Base-by-base conservation (phyloP, 2,329 filamentous ascomycete species). In the Beauveria bassiana region DNA sequence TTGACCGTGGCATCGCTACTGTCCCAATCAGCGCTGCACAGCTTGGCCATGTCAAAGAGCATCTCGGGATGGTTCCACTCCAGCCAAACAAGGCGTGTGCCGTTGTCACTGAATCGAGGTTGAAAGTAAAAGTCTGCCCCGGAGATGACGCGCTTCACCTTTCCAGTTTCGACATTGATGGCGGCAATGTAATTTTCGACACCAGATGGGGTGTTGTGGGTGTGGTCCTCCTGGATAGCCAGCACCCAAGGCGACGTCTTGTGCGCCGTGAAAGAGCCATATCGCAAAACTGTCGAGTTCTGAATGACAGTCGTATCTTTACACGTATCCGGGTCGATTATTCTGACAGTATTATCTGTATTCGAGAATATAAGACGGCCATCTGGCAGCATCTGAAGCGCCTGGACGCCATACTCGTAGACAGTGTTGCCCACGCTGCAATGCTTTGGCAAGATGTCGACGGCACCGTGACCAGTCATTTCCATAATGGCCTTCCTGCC, bases 351-450 rank as follows among this genome's bases (percentile, higher is more conserved):
- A 53, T 75, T 72, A 28, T 77, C 75, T 16, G 70, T 68, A 60
- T 81, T 76, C 12, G 76, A 75, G 64, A 83, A 81, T 45, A 83
- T 70, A 54, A 84, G 70, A 14, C 71, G 68, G 3, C 74, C 75
- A 57, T 77, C 72, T 0, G 67, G 66, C 1, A 76, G 64, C 6
- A 79, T 67, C 2, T 73, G 73, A 54, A 78, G 77, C 0, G 79
- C 70, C 3, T 75, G 75, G 12, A 80, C 81, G 1, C 81, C 81
- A 57, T 84, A 83, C 63, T 81, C 81, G 63, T 84, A 81, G 18
- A 83, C 77, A 1, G 68, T 72, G 28, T 77, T 80, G 50, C 72
- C 69, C 5, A 75, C 79, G 62, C 73, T 79, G 65, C 77, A 78
- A 0, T 75, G 68, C 3, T 66, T 66, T 0, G 80, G 78, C 12